Evolutionary conservation across 257 asterid genomes (phyloP).

Genomic region (Misopates orontium): DNA sequence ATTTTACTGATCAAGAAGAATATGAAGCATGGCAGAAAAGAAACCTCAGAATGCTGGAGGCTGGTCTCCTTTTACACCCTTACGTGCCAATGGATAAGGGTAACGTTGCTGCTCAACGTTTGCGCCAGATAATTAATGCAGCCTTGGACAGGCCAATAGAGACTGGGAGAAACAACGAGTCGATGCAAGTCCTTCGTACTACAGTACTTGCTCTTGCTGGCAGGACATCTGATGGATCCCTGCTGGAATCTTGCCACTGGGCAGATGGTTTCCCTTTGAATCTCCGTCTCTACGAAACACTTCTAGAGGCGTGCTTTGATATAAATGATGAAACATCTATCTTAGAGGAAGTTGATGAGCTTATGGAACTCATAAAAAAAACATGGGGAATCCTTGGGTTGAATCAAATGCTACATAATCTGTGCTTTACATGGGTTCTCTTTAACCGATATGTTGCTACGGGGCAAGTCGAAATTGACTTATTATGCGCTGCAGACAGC

Average conservation of each 20-base stretch:
- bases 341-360: conserved; percentile 91
- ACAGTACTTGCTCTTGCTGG: conserved; percentile 78
- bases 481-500: conserved; percentile 72
- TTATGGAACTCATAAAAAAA: conserved; percentile 91
- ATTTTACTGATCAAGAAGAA: conserved; percentile 82
- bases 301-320: conserved; percentile 91
- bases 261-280: conserved; percentile 96
- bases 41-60: conserved; percentile 85
- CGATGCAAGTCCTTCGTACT: conserved; percentile 94
- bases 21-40: conserved; percentile 93
- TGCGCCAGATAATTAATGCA: conserved; percentile 71
- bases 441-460: conserved; percentile 86
- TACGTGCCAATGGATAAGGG: conserved; percentile 71
- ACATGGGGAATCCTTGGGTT: conserved; percentile 92
- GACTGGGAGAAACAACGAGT: conserved; percentile 93
- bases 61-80: conserved; percentile 93
- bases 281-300: conserved; percentile 86
- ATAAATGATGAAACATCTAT: conserved; percentile 69
- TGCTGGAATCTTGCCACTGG: conserved; percentile 84
- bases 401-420: conserved; percentile 85
- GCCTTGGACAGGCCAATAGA: conserved; percentile 92
- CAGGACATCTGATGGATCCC: conserved; percentile 79
- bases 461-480: conserved; percentile 78
- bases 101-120: conserved; percentile 70
- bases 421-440: conserved; percentile 90